Conservation (phyloP, 1,284 basidiomycete genomes). For the Puccinia novopanici region DNA sequence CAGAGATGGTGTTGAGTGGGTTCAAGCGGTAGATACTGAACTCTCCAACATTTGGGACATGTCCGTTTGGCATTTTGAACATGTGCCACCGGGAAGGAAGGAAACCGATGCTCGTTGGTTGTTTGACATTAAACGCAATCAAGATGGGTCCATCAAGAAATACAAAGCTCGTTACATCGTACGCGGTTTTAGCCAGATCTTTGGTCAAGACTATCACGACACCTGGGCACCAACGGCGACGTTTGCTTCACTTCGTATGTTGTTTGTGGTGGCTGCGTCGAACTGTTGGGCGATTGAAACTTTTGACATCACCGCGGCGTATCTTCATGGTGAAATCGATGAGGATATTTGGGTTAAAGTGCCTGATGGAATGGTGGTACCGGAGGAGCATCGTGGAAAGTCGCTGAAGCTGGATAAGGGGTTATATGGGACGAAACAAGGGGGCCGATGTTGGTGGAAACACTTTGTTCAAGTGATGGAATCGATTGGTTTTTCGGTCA, state of each 20-base stretch:
- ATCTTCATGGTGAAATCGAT: conserved; percentile 17
- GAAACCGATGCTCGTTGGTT: not conserved
- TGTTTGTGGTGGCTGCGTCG: not conserved
- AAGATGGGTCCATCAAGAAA: conserved; percentile 11
- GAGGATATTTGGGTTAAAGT: conserved; percentile 29
- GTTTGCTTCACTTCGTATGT: not conserved
- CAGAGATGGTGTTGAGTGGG: not conserved
- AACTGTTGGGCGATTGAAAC: not conserved
- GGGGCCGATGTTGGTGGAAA: conserved; percentile 30
- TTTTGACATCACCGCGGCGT: too few relatives aligned
- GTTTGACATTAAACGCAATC: conserved; percentile 3
- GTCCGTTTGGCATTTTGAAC: too few relatives aligned
- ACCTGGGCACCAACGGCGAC: conserved; percentile 11
- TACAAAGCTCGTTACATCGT: conserved; percentile 28
- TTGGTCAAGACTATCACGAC: conserved; percentile 1
- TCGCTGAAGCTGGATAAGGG: conserved; percentile 7
- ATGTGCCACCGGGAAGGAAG: too few relatives aligned
- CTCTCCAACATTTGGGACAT: too few relatives aligned
- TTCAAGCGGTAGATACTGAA: not conserved
- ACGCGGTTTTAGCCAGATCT: conserved; percentile 11
- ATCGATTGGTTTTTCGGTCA: not conserved
- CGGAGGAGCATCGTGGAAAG: not conserved
- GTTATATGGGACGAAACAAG: conserved; percentile 28
- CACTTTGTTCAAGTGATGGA: not conserved
- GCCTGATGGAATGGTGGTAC: not conserved